Evolutionary conservation across 768 basidiomycete genomes (phyloP), one percentile per base, ranked within the genome.

Genomic region (Boletus sp.): DNA sequence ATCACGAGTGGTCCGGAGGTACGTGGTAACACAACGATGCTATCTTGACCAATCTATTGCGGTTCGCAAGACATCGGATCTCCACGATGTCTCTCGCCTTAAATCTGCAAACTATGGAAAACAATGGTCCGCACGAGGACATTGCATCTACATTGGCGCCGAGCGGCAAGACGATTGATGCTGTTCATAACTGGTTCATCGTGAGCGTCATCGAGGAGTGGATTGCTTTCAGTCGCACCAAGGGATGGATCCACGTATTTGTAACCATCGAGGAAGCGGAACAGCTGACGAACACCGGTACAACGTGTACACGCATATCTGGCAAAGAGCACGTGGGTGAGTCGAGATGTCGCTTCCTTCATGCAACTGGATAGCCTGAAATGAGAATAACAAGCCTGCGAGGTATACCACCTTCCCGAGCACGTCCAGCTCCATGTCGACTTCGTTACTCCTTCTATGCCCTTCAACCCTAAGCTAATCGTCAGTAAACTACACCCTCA

Each of bases 61-160:
- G 61, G 17, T 63, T 73, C 42, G 65, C 72, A 68, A 27, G 47
- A 49, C 19, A 58, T 73, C 34, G 66, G 58, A 27, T 44, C 59
- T 72, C 42, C 40, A 65, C 27, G 65, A 69, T 1, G 59, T 74
- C 7, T 74, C 51, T 59, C 66, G 66, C 54, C 34, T 80, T 69
- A 77, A 59, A 60, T 46, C 66, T 4, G 56, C 61, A 1, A 62
- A 61, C 38, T 74, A 72, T 23, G 70, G 71, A 7, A 63, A 9
- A 9, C 67, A 72, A 42, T 75, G 67, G 70, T 53, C 62, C 23
- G 58, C 69, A 5, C 58, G 57, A 13, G 58, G 58, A 67, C 7
- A 23, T 41, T 23, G 21, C 7, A 23, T 7, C 7, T 40, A 40
- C 21, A 3, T 40, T 41, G 14, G 21, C 7, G 23, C 21, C 19